Evolutionary conservation across 139 green algal genomes (phyloP).

Genomic region (Coccomyxa sp.): DNA sequence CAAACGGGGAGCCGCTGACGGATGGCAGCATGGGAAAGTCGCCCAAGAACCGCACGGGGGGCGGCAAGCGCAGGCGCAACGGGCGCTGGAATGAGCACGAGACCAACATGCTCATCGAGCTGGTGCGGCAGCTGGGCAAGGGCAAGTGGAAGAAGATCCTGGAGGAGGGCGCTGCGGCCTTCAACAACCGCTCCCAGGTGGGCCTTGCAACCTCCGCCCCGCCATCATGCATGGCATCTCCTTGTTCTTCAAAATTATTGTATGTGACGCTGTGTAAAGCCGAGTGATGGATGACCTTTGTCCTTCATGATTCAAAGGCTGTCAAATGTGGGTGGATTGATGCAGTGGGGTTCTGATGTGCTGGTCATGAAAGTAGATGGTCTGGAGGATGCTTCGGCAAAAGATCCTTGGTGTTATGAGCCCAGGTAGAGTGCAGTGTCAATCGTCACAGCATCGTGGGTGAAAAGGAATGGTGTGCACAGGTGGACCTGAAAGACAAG

Average conservation of each 20-base stretch:
- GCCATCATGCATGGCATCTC: background rate
- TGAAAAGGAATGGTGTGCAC: background rate
- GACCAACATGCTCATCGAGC: constrained; percentile 18
- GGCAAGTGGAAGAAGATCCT: constrained; percentile 37
- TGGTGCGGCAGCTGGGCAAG: constrained; percentile 20
- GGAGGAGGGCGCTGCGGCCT: constrained; percentile 14
- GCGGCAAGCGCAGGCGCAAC: constrained; percentile 12
- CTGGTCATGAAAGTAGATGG: no score
- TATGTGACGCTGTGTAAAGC: background rate
- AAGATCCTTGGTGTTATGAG: no score
- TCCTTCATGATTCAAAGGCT: no score
- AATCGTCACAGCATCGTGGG: background rate
- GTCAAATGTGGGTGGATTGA: no score
- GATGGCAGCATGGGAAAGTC: background rate
- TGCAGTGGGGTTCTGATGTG: no score
- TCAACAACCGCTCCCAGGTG: constrained; percentile 16
- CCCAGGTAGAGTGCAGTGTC: no score
- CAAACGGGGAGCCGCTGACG: background rate
- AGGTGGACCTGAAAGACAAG: constrained; percentile 42
- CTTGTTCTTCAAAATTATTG: background rate
- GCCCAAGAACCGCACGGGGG: background rate
- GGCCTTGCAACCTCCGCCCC: background rate
- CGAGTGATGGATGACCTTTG: no score
- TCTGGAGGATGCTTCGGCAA: no score
- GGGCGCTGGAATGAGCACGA: constrained; percentile 27